Base-by-base conservation (phyloP, 148 eudicot species). In the Rhododendron mucronatum region DNA sequence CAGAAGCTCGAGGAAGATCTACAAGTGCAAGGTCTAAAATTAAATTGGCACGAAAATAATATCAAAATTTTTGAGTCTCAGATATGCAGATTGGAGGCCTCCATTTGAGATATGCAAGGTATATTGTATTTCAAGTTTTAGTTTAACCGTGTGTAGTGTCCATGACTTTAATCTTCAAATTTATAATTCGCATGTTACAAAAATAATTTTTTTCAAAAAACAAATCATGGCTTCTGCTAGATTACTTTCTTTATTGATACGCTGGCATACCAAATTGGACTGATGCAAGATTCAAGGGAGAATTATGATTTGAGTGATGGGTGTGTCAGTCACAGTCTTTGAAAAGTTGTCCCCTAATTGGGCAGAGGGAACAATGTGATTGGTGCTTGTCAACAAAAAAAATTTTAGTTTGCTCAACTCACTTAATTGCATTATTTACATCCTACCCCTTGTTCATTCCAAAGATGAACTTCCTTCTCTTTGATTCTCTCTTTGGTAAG, bases 31-130 rank as follows among this genome's bases (percentile, higher is more conserved):
- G 97, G 97, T 87, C 83, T 84, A 67, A 91, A 88, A 90, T 88
- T 95, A 53, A 96, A 92, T 83, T 91, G 91, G 80, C 92, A 93
- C 57, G 98, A 94, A 87, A 94, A 93, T 6, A 93, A 93, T 85
- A 48, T 94, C 57, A 92, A 92, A 82, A 84, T 47, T 78, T 84
- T 94, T 71, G 93, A 86, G 88, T 71, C 78, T 85, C 90, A 88
- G 82, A 89, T 37, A 76, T 91, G 88, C 85, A 91, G 86, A 81
- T 86, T 94, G 80, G 98, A 94, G 51, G 95, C 92, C 41, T 86
- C 92, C 86, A 93, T 93, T 88, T 90, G 90, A 23, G 95, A 93
- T 86, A 85, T 91, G 93, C 94, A 94, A 93, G 97, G 98, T 94
- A 88, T 47, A 6, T 13, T 61, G 7, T 51, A 14, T 51, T 51